Base-by-base conservation (phyloP, 164 flowering plant genomes). In the Umbilicus rupestris region DNA sequence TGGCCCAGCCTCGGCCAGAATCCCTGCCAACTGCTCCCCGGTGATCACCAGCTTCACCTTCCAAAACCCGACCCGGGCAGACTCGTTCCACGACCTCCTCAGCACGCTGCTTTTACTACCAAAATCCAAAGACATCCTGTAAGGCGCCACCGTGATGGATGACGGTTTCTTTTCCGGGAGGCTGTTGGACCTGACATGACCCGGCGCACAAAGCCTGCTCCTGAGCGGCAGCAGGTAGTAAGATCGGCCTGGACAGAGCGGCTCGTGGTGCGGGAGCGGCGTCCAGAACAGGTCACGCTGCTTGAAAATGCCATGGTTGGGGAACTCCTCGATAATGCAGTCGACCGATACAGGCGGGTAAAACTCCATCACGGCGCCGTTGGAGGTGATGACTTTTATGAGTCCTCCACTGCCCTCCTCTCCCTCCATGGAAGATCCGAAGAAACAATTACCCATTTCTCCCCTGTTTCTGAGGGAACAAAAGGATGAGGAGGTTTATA, bases 291-390 rank as follows among this genome's bases (percentile, higher is more conserved):
- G 78, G 39, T 88, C 82, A 20, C 74, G 71, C 70, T 74, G 74
- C 14, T 77, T 75, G 78, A 80, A 87, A 37, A 93, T 75, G 24
- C 78, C 90, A 60, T 90, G 91, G 39, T 88, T 87, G 0, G 97
- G 92, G 73, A 90, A 88, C 60, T 84, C 90, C 7, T 76, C 72
- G 24, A 93, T 80, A 75, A 93, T 87, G 73, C 70, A 75, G 7
- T 82, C 84, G 6, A 76, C 90, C 0, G 87, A 82, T 12, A 87
- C 63, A 5, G 97, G 96, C 0, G 81, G 64, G 63, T 62, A 66
- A 63, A 93, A 81, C 73, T 93, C 98, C 97, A 92, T 88, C 16
- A 88, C 72, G 1, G 92, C 98, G 17, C 98, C 98, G 49, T 79
- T 80, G 11, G 89, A 75, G 9, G 82, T 87, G 19, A 82, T 70